phyloP scores from a whole-genome alignment of 805 yeast genomes.

The Ogataea pini region DNA sequence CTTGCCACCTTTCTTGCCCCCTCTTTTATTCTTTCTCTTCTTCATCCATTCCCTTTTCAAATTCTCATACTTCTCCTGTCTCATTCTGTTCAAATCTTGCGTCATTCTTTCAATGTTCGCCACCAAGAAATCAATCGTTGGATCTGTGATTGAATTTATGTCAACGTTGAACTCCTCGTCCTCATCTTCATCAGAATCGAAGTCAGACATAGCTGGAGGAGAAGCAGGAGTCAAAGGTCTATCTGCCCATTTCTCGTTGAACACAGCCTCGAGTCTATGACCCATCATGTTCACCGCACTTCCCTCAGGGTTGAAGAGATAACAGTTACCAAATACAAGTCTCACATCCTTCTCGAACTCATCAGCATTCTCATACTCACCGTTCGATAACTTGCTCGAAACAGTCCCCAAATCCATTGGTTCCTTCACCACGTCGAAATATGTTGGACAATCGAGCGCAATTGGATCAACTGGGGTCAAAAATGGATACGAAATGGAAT shows the following conservation, averaged over 20 bases:
- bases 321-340: slow-evolving; percentile 85
- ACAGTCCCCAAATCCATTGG: slow-evolving; percentile 96
- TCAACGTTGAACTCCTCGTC: slow-evolving; percentile 56
- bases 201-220: slow-evolving; percentile 49
- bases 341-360: slow-evolving; percentile 83
- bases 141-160: slow-evolving; percentile 71
- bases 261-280: slow-evolving; percentile 81
- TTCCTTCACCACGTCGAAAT: slow-evolving; percentile 78
- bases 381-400: slow-evolving; percentile 75
- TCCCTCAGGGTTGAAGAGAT: slow-evolving; percentile 93
- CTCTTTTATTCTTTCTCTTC: slow-evolving; percentile 44
- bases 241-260: slow-evolving; percentile 85
- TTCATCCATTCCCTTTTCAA: slow-evolving; percentile 62
- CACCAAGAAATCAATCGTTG: slow-evolving; percentile 87
- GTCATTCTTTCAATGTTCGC: slow-evolving; percentile 85
- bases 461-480: slow-evolving; percentile 94
- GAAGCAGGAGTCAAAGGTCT: slow-evolving; percentile 71
- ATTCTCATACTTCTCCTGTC: slow-evolving; percentile 71
- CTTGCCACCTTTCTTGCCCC: slow-evolving; percentile 36
- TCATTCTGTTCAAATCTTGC: slow-evolving; percentile 77
- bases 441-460: slow-evolving; percentile 88
- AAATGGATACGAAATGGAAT: slow-evolving; percentile 84
- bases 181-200: slow-evolving; percentile 42
- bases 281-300: slow-evolving; percentile 96
- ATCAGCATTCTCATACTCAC: slow-evolving; percentile 85